A percentile compares a stretch with the other conserved stretches of the same genome.
Conservation (phyloP, 345 rosid genomes). For the Combretum micranthum region DNA sequence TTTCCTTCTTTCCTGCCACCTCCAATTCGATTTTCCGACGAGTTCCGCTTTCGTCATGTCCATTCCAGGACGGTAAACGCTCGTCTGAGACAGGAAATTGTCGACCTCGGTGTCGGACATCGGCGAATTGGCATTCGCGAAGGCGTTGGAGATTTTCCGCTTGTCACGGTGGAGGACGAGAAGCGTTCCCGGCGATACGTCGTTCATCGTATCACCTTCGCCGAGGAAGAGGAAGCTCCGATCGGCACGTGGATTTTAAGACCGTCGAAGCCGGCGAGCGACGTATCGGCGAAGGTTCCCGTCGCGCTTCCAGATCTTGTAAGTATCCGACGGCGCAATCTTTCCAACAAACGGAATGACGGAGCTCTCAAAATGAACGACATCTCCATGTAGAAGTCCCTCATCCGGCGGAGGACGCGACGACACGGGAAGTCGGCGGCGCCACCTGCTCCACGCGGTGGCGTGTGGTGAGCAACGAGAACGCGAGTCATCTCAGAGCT, state of each 20-base stretch:
- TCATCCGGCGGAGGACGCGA: conserved; percentile 68
- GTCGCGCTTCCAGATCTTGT: conserved; percentile 91
- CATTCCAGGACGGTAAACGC: conserved; percentile 87
- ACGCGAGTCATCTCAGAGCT: conserved; percentile 45
- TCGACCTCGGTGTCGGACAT: conserved; percentile 56
- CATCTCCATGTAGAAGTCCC: conserved; percentile 93
- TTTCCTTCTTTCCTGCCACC: conserved; percentile 74
- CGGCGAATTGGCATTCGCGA: conserved; percentile 64
- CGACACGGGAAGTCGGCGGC: conserved; percentile 67
- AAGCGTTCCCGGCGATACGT: conserved; percentile 58
- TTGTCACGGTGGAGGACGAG: conserved; percentile 72
- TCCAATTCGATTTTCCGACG: conserved; percentile 71
- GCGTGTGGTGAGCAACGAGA: conserved; percentile 48
- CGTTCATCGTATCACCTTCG: conserved; percentile 55
- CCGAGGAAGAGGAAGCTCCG: conserved; percentile 85
- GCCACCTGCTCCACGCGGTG: conserved; percentile 85
- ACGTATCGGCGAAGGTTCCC: conserved; percentile 82
- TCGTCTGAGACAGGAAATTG: conserved; percentile 57
- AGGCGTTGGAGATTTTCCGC: conserved; percentile 63
- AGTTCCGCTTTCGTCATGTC: conserved; percentile 86
- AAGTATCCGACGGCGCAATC: conserved; percentile 93
- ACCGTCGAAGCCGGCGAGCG: conserved; percentile 84
- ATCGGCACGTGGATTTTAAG: conserved; percentile 81
- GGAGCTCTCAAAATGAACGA: conserved; percentile 89
- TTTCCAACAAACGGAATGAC: conserved; percentile 86